A percentile compares a stretch with the other conserved stretches of the same genome.
phyloP scores from a whole-genome alignment of 2,329 filamentous ascomycete genomes.

The Aspergillus caelatus region DNA sequence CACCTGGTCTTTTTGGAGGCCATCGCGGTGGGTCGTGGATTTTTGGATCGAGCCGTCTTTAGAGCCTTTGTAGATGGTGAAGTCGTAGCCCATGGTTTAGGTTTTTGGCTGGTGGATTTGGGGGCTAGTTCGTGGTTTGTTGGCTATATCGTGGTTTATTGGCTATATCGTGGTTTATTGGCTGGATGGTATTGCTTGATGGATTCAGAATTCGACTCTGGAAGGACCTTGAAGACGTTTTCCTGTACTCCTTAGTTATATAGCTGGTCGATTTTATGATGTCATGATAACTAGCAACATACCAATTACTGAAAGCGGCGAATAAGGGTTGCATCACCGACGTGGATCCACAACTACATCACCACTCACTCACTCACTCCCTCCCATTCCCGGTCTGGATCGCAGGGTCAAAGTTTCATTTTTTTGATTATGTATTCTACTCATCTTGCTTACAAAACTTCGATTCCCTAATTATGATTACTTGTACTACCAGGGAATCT shows the following conservation, averaged over 20 bases:
- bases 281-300: neutral
- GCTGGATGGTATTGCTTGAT: neutral
- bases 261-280: neutral
- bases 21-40: conserved; percentile 48
- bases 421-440: neutral
- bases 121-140: too few species aligned
- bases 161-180: neutral
- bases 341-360: conserved; percentile 1
- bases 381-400: neutral
- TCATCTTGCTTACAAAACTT: neutral
- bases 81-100: conserved; percentile 37
- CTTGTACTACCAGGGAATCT: conserved; percentile 35
- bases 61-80: conserved; percentile 67
- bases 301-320: too few species aligned
- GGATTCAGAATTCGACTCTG: neutral
- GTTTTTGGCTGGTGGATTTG: too few species aligned
- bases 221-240: neutral
- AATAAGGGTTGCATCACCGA: neutral
- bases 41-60: conserved; percentile 60
- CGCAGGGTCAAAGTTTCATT: neutral
- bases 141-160: too few species aligned
- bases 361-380: neutral
- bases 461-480: neutral
- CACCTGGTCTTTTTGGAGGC: conserved; percentile 49
- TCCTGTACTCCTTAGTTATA: neutral